Evolutionary conservation across 2,329 filamentous ascomycete genomes (phyloP).

Genomic region (Nemania sp.): DNA sequence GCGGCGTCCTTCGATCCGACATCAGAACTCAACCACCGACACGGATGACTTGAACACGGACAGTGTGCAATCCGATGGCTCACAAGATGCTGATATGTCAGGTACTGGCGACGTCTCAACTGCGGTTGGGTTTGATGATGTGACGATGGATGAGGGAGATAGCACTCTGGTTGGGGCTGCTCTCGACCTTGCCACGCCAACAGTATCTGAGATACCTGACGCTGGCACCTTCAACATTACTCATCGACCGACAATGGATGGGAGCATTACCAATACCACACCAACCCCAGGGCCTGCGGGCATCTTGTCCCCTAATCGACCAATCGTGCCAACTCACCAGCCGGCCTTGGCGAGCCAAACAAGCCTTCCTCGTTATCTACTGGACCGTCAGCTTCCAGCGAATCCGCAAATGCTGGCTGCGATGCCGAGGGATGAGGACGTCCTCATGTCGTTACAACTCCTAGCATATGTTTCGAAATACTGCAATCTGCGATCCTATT

Average conservation of each 20-base stretch:
- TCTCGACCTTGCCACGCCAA: conserved; percentile 75
- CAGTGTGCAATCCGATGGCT: conserved; percentile 78
- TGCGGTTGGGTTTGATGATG: conserved; percentile 83
- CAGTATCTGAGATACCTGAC: conserved; percentile 83
- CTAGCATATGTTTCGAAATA: conserved; percentile 98
- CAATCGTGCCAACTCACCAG: conserved; percentile 73
- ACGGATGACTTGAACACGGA: conserved; percentile 86
- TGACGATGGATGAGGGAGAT: conserved; percentile 77
- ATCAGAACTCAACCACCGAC: conserved; percentile 89
- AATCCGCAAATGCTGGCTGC: conserved; percentile 78
- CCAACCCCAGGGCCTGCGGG: conserved; percentile 69
- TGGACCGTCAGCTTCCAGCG: conserved; percentile 72
- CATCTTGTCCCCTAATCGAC: conserved; percentile 74
- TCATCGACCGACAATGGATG: conserved; percentile 81
- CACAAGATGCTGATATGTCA: conserved; percentile 76
- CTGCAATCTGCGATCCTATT: conserved; percentile 93
- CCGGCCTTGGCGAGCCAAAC: conserved; percentile 69
- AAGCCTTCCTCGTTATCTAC: conserved; percentile 77
- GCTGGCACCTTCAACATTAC: conserved; percentile 93
- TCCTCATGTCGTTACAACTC: conserved; percentile 95
- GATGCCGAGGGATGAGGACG: conserved; percentile 96
- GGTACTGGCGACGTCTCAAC: conserved; percentile 80
- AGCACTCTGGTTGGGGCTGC: conserved; percentile 76
- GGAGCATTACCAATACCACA: conserved; percentile 77
- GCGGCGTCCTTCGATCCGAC: conserved; percentile 82